These are phyloP conservation scores for Alternaria burnsii DNA, from an alignment of 2,329 filamentous ascomycete species.

Conservation along the genomic window DNA sequence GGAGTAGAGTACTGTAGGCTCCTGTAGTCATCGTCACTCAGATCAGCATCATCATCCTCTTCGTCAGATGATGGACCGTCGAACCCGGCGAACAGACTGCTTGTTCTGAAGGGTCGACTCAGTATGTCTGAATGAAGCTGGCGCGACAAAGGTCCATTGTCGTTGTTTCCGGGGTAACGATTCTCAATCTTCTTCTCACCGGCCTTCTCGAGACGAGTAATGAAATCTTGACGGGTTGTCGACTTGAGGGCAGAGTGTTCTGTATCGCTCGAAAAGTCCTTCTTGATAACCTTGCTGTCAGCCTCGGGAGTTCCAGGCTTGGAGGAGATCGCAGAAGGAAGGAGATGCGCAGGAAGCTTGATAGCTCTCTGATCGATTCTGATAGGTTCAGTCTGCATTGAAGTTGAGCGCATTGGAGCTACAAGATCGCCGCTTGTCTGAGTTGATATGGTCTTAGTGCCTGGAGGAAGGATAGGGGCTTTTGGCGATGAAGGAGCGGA, in stretches of 20 bases:
- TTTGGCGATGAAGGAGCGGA: conserved; percentile 81
- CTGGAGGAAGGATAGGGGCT: conserved; percentile 79
- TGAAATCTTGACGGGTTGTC: conserved; percentile 42
- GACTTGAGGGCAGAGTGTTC: conserved; percentile 27
- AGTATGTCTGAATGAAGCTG: conserved; percentile 65
- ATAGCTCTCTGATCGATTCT: conserved; percentile 80
- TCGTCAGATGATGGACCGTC: conserved; percentile 68
- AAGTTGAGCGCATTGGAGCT: conserved; percentile 61
- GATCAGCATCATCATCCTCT: conserved; percentile 67
- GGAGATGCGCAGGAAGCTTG: conserved; percentile 77
- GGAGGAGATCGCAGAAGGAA: conserved; percentile 77
- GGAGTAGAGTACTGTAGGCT: conserved; percentile 54
- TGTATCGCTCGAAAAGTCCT: conserved; percentile 23
- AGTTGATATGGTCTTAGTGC: conserved; percentile 80
- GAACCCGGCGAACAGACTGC: conserved; percentile 87
- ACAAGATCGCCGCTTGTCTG: conserved; percentile 71
- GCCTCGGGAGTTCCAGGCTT: conserved; percentile 55
- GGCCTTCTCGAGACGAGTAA: conserved; percentile 39
- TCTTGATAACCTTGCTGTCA: conserved; percentile 16
- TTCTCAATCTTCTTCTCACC: conserved; percentile 60
- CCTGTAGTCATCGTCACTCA: conserved; percentile 69
- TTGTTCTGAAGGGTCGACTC: conserved; percentile 76
- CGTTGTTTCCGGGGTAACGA: conserved; percentile 80
- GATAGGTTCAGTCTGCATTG: conserved; percentile 90
- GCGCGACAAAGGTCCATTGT: conserved; percentile 75